A percentile compares a stretch with the other conserved stretches of the same genome.
Conservation (phyloP, 176 grass and related monocot species). For the Rhynchospora tenuis region DNA sequence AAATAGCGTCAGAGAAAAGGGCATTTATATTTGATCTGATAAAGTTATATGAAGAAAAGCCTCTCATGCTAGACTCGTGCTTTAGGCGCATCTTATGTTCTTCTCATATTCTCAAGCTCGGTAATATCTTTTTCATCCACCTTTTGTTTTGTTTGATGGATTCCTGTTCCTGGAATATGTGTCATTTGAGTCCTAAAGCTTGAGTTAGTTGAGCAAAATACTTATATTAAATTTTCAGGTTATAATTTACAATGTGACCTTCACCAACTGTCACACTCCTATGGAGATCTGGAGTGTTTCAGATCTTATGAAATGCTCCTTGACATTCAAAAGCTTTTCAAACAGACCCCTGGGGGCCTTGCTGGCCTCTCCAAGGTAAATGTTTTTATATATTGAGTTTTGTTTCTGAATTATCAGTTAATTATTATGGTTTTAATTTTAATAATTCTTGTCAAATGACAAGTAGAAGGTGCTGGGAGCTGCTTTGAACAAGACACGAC, state of each 20-base stretch:
- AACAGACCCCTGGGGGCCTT: conserved; percentile 75
- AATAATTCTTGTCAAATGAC: not conserved
- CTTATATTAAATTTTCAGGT: conserved; percentile 25
- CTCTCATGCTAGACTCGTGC: conserved; percentile 53
- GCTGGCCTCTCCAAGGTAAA: conserved; percentile 79
- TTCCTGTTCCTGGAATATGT: conserved; percentile 6
- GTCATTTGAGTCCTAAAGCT: not conserved
- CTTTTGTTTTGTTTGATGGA: not conserved
- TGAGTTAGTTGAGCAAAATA: not conserved
- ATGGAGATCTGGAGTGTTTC: conserved; percentile 85
- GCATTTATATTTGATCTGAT: conserved; percentile 98
- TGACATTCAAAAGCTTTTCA: conserved; percentile 94
- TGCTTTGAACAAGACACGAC: conserved; percentile 75
- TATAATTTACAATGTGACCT: conserved; percentile 94
- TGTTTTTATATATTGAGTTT: not conserved
- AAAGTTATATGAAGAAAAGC: conserved; percentile 78
- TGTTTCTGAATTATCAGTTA: not conserved
- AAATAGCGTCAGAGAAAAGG: conserved; percentile 90
- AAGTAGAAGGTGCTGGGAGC: conserved; percentile 77
- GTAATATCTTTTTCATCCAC: conserved; percentile 31
- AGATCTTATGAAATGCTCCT: conserved; percentile 89
- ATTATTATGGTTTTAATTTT: not conserved
- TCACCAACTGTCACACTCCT: conserved; percentile 68
- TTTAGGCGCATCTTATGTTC: conserved; percentile 89
- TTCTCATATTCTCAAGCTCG: conserved; percentile 85